Base-by-base conservation (phyloP, 495 filamentous ascomycete species). In the Massariosphaeria phaeospora region DNA sequence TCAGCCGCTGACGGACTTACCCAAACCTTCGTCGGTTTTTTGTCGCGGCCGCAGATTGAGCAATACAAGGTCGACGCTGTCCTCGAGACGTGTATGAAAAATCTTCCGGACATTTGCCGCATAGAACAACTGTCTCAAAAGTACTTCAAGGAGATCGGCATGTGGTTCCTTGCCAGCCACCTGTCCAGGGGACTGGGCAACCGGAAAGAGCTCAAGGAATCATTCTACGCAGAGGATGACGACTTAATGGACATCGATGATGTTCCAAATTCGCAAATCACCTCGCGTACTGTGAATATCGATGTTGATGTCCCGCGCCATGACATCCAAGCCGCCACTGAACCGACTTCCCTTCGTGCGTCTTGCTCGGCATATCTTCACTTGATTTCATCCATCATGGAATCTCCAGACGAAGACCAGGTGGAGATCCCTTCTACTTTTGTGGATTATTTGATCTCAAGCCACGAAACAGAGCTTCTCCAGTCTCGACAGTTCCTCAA, bases 201-300 rank as follows among this genome's bases (percentile, higher is more conserved):
- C 17, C 46, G 69, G 31, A 64, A 70, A 29, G 59, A 67, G 30
- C 44, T 25, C 9, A 65, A 68, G n/a, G 67, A 68, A 40, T 60
- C 50, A n/a, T 59, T 45, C 30, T 50, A 35, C 23, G 47, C 3
- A 8, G 50, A 63, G 23, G 67, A 70, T 11, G 68, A 71, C 29
- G 84, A 91, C 60, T 58, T 71, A 12, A 89, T 95, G 86, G 89
- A 95, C 51, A 64, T 95, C 20, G 89, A 95, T 57, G 80, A 84
- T 45, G 79, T 76, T 12, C 82, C 89, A 24, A 77, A 81, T 24
- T 76, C 76, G 2, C 75, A 81, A 40, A 63, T 66, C 40, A 82
- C 33, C 68, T 54, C 40, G 75, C 70, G 17, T 62, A 64, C 2
- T 57, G 66, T 13, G 70, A 66, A 34, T 52, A 34, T n/a, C 1